phyloP scores from a whole-genome alignment of 495 filamentous ascomycete genomes.

The Cercophora samala region DNA sequence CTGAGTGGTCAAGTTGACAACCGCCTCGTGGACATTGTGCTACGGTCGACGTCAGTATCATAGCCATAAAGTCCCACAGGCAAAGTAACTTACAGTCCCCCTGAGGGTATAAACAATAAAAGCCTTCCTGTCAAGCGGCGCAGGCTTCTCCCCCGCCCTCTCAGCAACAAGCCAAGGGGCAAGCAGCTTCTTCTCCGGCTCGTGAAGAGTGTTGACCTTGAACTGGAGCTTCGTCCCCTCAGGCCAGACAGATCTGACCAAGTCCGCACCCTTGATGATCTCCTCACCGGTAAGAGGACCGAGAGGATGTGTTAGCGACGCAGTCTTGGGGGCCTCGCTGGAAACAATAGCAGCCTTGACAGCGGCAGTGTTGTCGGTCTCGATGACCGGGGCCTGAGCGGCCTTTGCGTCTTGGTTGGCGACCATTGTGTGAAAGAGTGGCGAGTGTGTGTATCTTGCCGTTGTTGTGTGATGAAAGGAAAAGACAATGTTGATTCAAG shows the following conservation, averaged over 20 bases:
- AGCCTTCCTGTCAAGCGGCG: constrained; percentile 48
- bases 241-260: constrained; percentile 52
- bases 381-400: neutral
- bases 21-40: constrained; percentile 66
- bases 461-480: neutral
- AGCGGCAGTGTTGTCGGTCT: neutral
- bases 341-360: neutral
- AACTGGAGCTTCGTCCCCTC: constrained; percentile 52
- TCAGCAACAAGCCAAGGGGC: constrained; percentile 45
- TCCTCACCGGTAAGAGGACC: constrained; percentile 57
- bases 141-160: constrained; percentile 20
- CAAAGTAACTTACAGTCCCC: constrained; percentile 50
- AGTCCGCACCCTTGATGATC: constrained; percentile 43
- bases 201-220: constrained; percentile 62
- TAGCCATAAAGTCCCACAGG: neutral
- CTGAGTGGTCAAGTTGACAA: constrained; percentile 53
- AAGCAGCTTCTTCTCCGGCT: constrained; percentile 60
- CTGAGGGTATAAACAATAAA: constrained; percentile 63
- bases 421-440: neutral
- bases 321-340: constrained; percentile 2
- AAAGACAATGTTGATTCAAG: neutral
- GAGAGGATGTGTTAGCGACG: constrained; percentile 49
- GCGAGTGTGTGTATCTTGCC: neutral
- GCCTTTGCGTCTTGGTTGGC: constrained; percentile 2
- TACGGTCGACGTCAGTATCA: constrained; percentile 23